Percentiles rank a stretch among this genome's conserved stretches.
Evolutionary conservation across 2,329 filamentous ascomycete genomes (phyloP).

Genomic region (Trichoderma endophyticum): DNA sequence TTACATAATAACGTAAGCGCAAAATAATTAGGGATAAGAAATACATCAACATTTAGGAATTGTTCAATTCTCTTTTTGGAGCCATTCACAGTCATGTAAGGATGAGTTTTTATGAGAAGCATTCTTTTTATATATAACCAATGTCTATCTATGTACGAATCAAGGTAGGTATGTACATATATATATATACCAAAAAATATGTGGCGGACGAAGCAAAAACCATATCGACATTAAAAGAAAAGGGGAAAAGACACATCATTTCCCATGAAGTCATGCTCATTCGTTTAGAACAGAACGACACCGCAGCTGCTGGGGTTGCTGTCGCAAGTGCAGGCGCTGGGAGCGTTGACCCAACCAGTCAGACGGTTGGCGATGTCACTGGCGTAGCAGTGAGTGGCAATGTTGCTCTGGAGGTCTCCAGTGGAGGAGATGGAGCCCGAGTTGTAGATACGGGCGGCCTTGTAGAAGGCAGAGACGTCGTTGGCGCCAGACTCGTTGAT

Average conservation of each 20-base stretch:
- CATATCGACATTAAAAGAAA: not conserved
- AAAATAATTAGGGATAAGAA: not conserved
- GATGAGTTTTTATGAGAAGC: not conserved
- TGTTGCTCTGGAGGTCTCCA: conserved; percentile 22
- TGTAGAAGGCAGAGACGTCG: conserved; percentile 21
- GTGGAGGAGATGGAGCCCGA: conserved; percentile 24
- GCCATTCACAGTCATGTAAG: not conserved
- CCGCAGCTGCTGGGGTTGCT: conserved; percentile 16
- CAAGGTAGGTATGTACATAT: not conserved
- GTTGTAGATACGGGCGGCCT: conserved; percentile 25
- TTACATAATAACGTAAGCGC: not conserved
- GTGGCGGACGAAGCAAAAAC: not conserved
- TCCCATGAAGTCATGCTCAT: not conserved
- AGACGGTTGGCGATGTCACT: conserved; percentile 25
- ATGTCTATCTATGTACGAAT: not conserved
- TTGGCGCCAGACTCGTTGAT: conserved; percentile 13
- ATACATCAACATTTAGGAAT: not conserved
- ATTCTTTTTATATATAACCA: not conserved
- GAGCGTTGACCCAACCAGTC: conserved; percentile 24
- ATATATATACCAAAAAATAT: not conserved
- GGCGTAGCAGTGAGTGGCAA: conserved; percentile 24
- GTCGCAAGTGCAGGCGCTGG: conserved; percentile 25
- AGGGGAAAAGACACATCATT: not conserved
- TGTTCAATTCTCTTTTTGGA: not conserved
- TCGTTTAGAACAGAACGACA: not conserved